These are phyloP conservation scores for Pterula multifida DNA, from an alignment of 1,284 basidiomycete species.

Conservation along the genomic window DNA sequence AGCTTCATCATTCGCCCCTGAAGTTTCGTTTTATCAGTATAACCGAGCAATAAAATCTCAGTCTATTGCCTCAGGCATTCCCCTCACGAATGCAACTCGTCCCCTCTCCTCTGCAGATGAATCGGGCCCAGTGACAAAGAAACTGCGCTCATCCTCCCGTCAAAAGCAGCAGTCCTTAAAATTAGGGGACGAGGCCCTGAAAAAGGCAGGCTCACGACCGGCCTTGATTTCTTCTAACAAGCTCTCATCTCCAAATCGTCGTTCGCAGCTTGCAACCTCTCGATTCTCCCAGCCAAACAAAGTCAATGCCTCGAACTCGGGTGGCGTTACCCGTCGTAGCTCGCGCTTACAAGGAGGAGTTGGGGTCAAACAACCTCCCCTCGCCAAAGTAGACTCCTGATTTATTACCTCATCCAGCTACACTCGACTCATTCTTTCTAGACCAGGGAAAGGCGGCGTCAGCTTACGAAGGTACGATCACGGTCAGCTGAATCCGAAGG, in stretches of 20 bases:
- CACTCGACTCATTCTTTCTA: not conserved
- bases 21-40: slow-evolving; percentile 45
- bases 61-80: slow-evolving; percentile 22
- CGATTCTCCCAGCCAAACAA: slow-evolving; percentile 29
- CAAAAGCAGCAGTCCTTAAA: slow-evolving; percentile 44
- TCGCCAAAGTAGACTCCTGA: slow-evolving; percentile 23
- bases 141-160: slow-evolving; percentile 49
- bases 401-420: not conserved
- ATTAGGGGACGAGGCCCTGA: slow-evolving; percentile 52
- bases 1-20: slow-evolving; percentile 43
- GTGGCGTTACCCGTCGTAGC: slow-evolving; percentile 48
- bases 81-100: slow-evolving; percentile 39
- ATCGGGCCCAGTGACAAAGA: slow-evolving; percentile 63
- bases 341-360: slow-evolving; percentile 48
- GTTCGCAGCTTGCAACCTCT: slow-evolving; percentile 55
- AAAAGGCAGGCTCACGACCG: slow-evolving; percentile 78
- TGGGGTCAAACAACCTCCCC: slow-evolving; percentile 32
- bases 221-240: slow-evolving; percentile 68
- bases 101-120: slow-evolving; percentile 73
- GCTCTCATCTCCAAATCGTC: slow-evolving; percentile 69
- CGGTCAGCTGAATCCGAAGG: slow-evolving; percentile 55
- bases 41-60: slow-evolving; percentile 29
- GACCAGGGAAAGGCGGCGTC: slow-evolving; percentile 46
- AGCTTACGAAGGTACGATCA: slow-evolving; percentile 34
- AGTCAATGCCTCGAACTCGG: slow-evolving; percentile 34